Base-by-base conservation (phyloP, 2,329 filamentous ascomycete species). In the Phyllosticta citribraziliensis region DNA sequence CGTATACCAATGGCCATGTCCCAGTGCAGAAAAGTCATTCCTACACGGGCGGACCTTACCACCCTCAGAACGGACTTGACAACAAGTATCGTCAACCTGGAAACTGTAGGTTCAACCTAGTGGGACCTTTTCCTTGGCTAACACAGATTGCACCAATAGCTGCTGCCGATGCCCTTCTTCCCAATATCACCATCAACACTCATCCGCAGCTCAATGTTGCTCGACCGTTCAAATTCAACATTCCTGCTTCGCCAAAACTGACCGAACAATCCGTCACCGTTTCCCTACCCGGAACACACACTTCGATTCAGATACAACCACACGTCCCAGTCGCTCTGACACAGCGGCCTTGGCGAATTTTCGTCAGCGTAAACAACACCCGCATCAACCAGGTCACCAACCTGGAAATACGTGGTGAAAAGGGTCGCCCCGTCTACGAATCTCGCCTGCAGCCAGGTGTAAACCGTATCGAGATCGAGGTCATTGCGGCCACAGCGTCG, bases 391-490 rank as follows among this genome's bases (percentile, higher is more conserved):
- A 82, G 64, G 78, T 81, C 24, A 55, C 40, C 33, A 27, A 20
- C 10, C 60, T 52, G 55, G 52, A 58, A 64, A 63, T 24, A 56
- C 6, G 70, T 69, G 22, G 75, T 81, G 75, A 77, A 57, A 66
- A 79, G 74, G 55, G 78, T 80, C 63, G 84, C 84, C 85, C 87
- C n/a, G 76, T 88, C 0, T 96, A 91, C 67, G 91, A 96, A 67
- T 82, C 86, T 8, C 83, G 83, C 57, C 76, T 96, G 27, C 80
- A 83, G 25, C 81, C 83, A 1, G 91, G 90, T 6, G 81, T 91
- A 57, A 96, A 94, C 66, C 82, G 86, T 54, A 82, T 96, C 57
- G 88, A 91, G 67, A 80, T 95, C 8, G 88, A 93, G 67, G 79
- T 93, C 62, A 84, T 91, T 65, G 89, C 88, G 1, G 86, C 86